Conservation (phyloP, 345 rosid species). For the Cardamine chenopodiifolia region DNA sequence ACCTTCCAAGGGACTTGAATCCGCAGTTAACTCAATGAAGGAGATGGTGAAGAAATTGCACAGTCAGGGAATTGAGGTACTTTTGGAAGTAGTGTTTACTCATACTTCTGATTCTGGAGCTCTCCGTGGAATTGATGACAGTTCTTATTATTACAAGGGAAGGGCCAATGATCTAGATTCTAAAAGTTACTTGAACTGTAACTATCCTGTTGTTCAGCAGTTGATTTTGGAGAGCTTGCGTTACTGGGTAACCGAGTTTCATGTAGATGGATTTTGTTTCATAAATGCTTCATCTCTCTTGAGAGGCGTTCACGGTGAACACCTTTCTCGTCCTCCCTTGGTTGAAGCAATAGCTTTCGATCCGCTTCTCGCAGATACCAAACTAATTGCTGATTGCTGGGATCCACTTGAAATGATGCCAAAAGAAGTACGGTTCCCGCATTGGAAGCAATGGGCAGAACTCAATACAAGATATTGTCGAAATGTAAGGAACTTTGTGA, state of each 20-base stretch:
- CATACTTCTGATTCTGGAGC: conserved; percentile 70
- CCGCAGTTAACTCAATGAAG: conserved; percentile 70
- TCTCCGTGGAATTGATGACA: conserved; percentile 73
- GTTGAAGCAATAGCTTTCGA: conserved; percentile 90
- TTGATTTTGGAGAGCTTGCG: conserved; percentile 77
- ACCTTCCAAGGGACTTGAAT: conserved; percentile 53
- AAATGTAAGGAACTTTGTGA: conserved; percentile 70
- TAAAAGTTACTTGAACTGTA: conserved; percentile 66
- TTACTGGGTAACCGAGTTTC: conserved; percentile 86
- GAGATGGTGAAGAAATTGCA: conserved; percentile 90
- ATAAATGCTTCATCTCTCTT: conserved; percentile 72
- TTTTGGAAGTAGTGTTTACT: conserved; percentile 84
- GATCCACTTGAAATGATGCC: conserved; percentile 52
- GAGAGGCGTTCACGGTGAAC: conserved; percentile 69
- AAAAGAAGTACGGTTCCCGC: conserved; percentile 67
- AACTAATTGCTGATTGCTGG: conserved; percentile 82
- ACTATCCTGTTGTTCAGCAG: conserved; percentile 70
- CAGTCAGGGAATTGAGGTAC: conserved; percentile 73
- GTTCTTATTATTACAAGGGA: conserved; percentile 55
- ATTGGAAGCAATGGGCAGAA: conserved; percentile 94
- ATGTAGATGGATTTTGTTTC: conserved; percentile 87
- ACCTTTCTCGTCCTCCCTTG: conserved; percentile 78
- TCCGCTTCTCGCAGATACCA: conserved; percentile 75
- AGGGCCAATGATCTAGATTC: conserved; percentile 44
- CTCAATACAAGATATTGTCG: conserved; percentile 65